Evolutionary conservation across 345 rosid species (phyloP).

Genomic region (Hypericum perforatum): DNA sequence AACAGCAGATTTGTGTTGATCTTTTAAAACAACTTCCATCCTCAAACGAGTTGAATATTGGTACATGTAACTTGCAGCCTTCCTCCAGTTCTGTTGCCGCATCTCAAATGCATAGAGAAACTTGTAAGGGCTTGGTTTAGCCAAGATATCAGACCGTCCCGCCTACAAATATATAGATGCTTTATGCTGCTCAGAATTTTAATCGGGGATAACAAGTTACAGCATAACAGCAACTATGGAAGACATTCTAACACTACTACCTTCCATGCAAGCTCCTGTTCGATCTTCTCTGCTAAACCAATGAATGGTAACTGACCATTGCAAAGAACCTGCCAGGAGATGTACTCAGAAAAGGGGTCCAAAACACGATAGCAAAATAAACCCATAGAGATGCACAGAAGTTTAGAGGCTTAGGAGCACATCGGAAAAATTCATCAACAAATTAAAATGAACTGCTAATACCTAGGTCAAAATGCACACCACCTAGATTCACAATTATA

Average conservation of each 20-base stretch:
- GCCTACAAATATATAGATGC: constrained; percentile 48
- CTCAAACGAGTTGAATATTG: constrained; percentile 63
- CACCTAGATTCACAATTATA: too few relatives aligned
- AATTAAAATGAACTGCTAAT: too few relatives aligned
- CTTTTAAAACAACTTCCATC: constrained; percentile 45
- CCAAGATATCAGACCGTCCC: constrained; percentile 58
- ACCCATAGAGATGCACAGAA: too few relatives aligned
- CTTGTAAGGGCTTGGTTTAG: constrained; percentile 77
- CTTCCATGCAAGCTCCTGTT: constrained; percentile 94
- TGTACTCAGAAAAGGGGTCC: constrained; percentile 7
- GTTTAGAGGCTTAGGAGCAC: too few relatives aligned
- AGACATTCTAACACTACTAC: constrained; percentile 19
- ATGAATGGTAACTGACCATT: constrained; percentile 80
- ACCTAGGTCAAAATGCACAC: too few relatives aligned
- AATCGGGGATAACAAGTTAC: too few relatives aligned
- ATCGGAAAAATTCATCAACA: too few relatives aligned
- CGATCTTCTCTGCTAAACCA: constrained; percentile 84
- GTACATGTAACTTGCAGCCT: constrained; percentile 82
- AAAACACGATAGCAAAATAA: too few relatives aligned
- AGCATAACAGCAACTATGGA: too few relatives aligned
- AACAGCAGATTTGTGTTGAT: constrained; percentile 35
- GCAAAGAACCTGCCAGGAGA: constrained; percentile 51
- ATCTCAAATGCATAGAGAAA: constrained; percentile 90
- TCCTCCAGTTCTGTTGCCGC: constrained; percentile 88
- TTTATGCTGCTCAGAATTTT: constrained; percentile 8